A percentile compares a stretch with the other conserved stretches of the same genome.
phyloP scores from a whole-genome alignment of 1,284 basidiomycete species.

The Caloboletus inedulis region DNA sequence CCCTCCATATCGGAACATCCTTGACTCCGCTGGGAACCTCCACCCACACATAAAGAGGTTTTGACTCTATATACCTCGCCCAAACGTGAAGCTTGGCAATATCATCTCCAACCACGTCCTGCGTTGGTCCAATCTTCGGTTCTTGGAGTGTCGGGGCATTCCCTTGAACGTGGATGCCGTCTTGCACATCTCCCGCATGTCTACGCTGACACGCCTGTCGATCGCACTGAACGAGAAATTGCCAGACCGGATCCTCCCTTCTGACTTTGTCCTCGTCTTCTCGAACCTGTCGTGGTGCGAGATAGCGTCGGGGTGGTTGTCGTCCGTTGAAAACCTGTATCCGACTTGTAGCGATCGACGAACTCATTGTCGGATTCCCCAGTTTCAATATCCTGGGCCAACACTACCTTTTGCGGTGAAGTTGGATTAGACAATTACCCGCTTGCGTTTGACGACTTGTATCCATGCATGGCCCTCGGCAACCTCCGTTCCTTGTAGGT shows the following conservation, averaged over 20 bases:
- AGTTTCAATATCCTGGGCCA: constrained; percentile 4
- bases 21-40: not conserved
- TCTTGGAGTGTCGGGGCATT: not conserved
- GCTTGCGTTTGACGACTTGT: not conserved
- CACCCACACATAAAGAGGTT: not conserved
- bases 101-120: not conserved
- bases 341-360: not conserved
- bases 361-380: constrained; percentile 5
- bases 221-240: not conserved
- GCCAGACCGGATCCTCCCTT: not conserved
- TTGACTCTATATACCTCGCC: not conserved
- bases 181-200: constrained; percentile 2
- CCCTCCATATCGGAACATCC: not conserved
- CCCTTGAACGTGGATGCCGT: not conserved
- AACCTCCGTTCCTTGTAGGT: constrained; percentile 3
- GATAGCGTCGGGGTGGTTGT: not conserved
- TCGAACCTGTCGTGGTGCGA: not conserved
- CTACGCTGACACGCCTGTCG: not conserved
- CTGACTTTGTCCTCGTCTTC: not conserved
- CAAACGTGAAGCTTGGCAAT: not conserved
- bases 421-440: too few species aligned
- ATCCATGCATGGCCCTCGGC: not conserved
- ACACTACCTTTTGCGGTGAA: not conserved
- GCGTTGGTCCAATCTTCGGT: not conserved
- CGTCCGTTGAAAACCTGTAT: not conserved